Conservation (phyloP, 768 basidiomycete species). For the Suillus tomentosus region DNA sequence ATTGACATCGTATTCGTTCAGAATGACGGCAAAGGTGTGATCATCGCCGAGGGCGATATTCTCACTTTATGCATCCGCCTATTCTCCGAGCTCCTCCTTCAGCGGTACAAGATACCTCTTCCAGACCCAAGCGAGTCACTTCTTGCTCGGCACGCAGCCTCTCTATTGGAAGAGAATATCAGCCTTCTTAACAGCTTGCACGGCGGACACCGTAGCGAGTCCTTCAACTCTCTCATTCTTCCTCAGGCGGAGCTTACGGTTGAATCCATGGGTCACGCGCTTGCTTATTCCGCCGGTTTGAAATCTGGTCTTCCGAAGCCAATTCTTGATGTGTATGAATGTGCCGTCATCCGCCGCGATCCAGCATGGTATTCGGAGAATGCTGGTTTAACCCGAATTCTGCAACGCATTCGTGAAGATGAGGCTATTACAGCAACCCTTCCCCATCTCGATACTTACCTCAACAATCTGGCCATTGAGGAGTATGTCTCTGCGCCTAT, state of each 20-base stretch:
- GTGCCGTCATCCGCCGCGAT: slow-evolving; percentile 52
- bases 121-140: slow-evolving; percentile 46
- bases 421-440: slow-evolving; percentile 45
- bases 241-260: slow-evolving; percentile 55
- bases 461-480: slow-evolving; percentile 48
- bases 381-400: slow-evolving; percentile 47
- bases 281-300: slow-evolving; percentile 58
- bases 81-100: slow-evolving; percentile 59
- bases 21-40: slow-evolving; percentile 52
- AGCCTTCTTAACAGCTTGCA: slow-evolving; percentile 39
- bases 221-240: slow-evolving; percentile 55
- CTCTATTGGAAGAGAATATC: slow-evolving; percentile 49
- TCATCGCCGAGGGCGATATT: slow-evolving; percentile 59
- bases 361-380: slow-evolving; percentile 63
- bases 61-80: slow-evolving; percentile 55
- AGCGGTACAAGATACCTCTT: slow-evolving; percentile 53
- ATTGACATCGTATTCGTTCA: slow-evolving; percentile 7
- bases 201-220: slow-evolving; percentile 36
- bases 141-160: slow-evolving; percentile 51
- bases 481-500: slow-evolving; percentile 56
- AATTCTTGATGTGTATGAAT: slow-evolving; percentile 59
- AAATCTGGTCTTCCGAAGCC: slow-evolving; percentile 44
- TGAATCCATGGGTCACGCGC: slow-evolving; percentile 64
- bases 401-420: slow-evolving; percentile 51
- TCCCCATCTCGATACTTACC: slow-evolving; percentile 42